phyloP scores from a whole-genome alignment of 306 rosid genomes.

The Rubus parviflorus region DNA sequence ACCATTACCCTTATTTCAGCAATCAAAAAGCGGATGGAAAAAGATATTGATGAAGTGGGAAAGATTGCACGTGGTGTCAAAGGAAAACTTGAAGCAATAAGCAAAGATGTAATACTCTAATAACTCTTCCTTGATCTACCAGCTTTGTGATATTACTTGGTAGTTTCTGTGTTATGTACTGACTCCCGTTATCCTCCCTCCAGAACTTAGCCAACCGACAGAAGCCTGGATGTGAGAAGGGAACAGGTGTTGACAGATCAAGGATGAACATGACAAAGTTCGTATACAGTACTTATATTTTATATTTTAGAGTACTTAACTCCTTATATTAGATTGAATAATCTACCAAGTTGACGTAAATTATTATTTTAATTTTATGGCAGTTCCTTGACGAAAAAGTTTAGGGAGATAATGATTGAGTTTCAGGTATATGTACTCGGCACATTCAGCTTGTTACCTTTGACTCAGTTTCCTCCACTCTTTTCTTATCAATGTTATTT shows the following conservation, averaged over 20 bases:
- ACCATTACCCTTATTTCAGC: constrained; percentile 45
- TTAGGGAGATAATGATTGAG: constrained; percentile 85
- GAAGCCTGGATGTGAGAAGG: constrained; percentile 93
- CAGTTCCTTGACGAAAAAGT: constrained; percentile 82
- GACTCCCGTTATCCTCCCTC: constrained; percentile 26
- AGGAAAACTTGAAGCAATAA: constrained; percentile 75
- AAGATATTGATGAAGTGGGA: constrained; percentile 95
- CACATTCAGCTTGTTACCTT: constrained; percentile 17
- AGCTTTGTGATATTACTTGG: constrained; percentile 7
- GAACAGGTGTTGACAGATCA: constrained; percentile 88
- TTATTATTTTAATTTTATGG: constrained; percentile 26
- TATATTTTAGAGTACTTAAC: constrained; percentile 11
- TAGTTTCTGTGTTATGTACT: constrained; percentile 13
- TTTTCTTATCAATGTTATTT: constrained; percentile 27
- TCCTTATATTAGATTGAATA: neutral
- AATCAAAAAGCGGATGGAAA: constrained; percentile 96
- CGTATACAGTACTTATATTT: constrained; percentile 25
- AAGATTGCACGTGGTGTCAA: constrained; percentile 84
- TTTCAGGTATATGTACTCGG: constrained; percentile 69
- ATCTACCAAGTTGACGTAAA: constrained; percentile 22
- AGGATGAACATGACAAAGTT: constrained; percentile 95
- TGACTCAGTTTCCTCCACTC: constrained; percentile 16
- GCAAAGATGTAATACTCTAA: constrained; percentile 64
- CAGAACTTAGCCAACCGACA: constrained; percentile 79
- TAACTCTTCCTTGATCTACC: constrained; percentile 19